Evolutionary conservation across 192 early-diverging fungal species (phyloP), one percentile per base, ranked within the genome.

Genomic region (Umbelopsis ramanniana): DNA sequence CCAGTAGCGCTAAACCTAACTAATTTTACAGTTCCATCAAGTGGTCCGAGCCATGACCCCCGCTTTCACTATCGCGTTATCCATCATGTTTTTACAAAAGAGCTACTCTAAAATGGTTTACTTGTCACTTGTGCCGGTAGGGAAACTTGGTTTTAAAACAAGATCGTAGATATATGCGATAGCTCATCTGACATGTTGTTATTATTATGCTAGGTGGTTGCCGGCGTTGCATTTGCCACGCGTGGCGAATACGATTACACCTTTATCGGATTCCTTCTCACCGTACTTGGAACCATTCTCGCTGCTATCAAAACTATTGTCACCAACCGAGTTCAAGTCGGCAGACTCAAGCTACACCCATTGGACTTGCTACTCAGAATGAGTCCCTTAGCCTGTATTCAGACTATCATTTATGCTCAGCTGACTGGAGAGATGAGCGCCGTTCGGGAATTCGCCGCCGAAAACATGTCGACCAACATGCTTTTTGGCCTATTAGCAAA

Each of bases 21-120:
- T n/a, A n/a, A n/a, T 72, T 35, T 17, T 60, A 46, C 35, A 86
- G 85, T 84, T 93, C 45, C 91, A 93, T 72, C 91, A 93, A 85
- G 82, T 89, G 9, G 83, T 93, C 0, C 83, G 91, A 24, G 85
- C 86, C 50, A 93, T 88, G 47, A 87, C 87, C 38, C 91, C 90
- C 0, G 82, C 87, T n/a, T 88, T 90, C 53, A 90, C 90, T 1
- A 75, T 90, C 21, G 23, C 79, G 15, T 54, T 93, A 8, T 82
- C 86, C 10, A 72, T 73, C 12, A 35, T 84, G 45, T 78, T 86
- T 9, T 75, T 73, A 5, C 40, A 68, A 8, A 73, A 76, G 14
- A 66, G 68, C 60, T 83, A 79, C 33, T 78, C 83, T 14, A 53
- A 52, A 46, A 80, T 68, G 48, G 81, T 81, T 0, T 84, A 87